Percentiles rank a stretch among this genome's conserved stretches.
These are phyloP conservation scores for Micractinium sp. DNA, from an alignment of 139 green algal genomes.

Conservation along the genomic window DNA sequence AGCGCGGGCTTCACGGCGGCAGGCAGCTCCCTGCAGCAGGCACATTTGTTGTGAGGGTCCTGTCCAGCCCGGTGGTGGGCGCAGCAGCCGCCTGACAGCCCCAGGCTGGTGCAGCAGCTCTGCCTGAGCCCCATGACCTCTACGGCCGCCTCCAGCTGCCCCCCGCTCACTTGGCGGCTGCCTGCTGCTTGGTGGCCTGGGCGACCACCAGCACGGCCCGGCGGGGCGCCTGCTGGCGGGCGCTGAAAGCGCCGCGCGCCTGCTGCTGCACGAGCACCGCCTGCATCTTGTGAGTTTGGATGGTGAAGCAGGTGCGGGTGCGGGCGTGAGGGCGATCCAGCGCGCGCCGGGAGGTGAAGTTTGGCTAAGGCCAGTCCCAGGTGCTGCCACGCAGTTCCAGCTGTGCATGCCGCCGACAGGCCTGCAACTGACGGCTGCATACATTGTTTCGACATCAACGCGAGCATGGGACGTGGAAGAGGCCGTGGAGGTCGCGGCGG, in stretches of 20 bases:
- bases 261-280: not conserved
- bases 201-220: slow-evolving; percentile 1
- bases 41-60: not conserved
- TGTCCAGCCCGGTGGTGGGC: not conserved
- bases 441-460: not conserved
- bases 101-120: not conserved
- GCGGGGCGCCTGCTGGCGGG: not conserved
- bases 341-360: too few species aligned
- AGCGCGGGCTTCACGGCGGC: slow-evolving; percentile 60
- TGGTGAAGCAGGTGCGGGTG: too few species aligned
- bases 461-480: slow-evolving; percentile 36
- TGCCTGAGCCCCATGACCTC: not conserved
- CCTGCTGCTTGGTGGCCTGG: slow-evolving; percentile 1
- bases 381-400: too few species aligned
- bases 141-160: not conserved
- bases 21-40: slow-evolving; percentile 47
- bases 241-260: not conserved
- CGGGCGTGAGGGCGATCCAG: too few species aligned
- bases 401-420: too few species aligned
- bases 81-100: not conserved
- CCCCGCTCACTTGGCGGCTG: not conserved
- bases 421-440: not conserved
- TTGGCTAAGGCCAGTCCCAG: too few species aligned
- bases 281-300: not conserved
- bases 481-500: slow-evolving; percentile 6